Base-by-base conservation (phyloP, 163 green algal species). In the Prototheca cutis region DNA sequence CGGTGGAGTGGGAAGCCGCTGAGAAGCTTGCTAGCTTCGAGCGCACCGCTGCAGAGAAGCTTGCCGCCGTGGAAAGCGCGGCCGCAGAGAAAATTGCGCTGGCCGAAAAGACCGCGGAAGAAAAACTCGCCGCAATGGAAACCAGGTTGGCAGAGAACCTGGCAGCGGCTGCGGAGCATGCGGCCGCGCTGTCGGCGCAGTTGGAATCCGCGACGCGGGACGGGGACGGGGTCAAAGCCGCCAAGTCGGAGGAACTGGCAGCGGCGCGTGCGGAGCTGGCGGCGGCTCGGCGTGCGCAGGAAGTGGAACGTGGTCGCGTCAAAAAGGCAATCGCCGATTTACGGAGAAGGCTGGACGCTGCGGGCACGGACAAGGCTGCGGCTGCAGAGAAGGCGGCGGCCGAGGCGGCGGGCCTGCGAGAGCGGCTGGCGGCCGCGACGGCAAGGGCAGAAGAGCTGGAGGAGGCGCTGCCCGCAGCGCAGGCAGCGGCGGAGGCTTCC, bases 301-400 rank as follows among this genome's bases (percentile, higher is more conserved):
- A 78, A 36, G 40, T 51, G 2, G 74, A 80, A 45, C 61, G 73
- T 2, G 66, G 40, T 27, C 57, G 73, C 2, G 64, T 80, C 2
- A 80, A 80, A 61, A 62, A 55, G 36, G 73, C 65, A 8, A 55
- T 80, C 4, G 59, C 54, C 0, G 72, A 80, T 10, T 57, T 73
- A 31, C 71, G 62, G 32, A 55, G 67, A 31, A 65, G 70, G 55
- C 62, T 64, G 4, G 72, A 80, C 27, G 42, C 51, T 59, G 73
- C 36, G 21, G 57, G 29, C 7, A 6, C 57, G 51, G 58, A 24
- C 4, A 53, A 47, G 5, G 68, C 69, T 29, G 8, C 25, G 6
- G 42, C 27, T 4, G 27, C 28, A 2, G 62, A 52, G 0, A 48
- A 67, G 52, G 39, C 21, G 15, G 51, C 30, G 42, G 39, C 21